Base-by-base conservation (phyloP, 176 grass and related monocot species). In the Zizania latifolia region DNA sequence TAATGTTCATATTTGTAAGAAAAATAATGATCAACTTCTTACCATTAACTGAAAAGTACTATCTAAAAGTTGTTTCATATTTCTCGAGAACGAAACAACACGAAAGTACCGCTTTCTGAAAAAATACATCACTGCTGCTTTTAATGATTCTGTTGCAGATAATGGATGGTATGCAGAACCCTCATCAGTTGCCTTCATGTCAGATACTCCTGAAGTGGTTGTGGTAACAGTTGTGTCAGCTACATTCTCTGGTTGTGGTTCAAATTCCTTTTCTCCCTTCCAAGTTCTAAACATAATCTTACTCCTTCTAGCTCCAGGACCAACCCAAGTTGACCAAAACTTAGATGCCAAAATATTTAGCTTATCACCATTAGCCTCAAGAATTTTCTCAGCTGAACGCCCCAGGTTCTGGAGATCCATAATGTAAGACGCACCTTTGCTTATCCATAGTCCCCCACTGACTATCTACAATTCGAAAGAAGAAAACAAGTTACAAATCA, bases 311-410 rank as follows among this genome's bases (percentile, higher is more conserved):
- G 93, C 80, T 78, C 90, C 90, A 22, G 91, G 88, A 76, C 89
- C 88, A 48, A 98, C 77, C 94, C 94, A 98, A 67, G 86, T 90
- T 87, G 87, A 94, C 95, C 92, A 94, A 81, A 99, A 99, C 45
- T 94, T 94, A 32, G 82, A 85, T 54, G 91, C 90, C 60, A 94
- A 85, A 76, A 92, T 81, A 70, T 88, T 90, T 76, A 92, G 92
- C 37, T 83, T 93, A 70, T 92, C 86, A 72, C 78, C 79, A 79
- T 87, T 90, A 65, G 92, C 80, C 72, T 92, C 95, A 58, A 84
- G 56, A 82, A 84, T 81, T 78, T 87, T 93, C 69, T 90, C 91
- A 57, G 64, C 85, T 29, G 68, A 87, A 62, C 73, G 76, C 35
- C 77, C 84, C 28, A 86, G 73, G 56, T 71, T 78, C 74, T 87